Percentiles rank a stretch among this genome's conserved stretches.
Conservation (phyloP, 306 rosid genomes). For the Senna siamea region DNA sequence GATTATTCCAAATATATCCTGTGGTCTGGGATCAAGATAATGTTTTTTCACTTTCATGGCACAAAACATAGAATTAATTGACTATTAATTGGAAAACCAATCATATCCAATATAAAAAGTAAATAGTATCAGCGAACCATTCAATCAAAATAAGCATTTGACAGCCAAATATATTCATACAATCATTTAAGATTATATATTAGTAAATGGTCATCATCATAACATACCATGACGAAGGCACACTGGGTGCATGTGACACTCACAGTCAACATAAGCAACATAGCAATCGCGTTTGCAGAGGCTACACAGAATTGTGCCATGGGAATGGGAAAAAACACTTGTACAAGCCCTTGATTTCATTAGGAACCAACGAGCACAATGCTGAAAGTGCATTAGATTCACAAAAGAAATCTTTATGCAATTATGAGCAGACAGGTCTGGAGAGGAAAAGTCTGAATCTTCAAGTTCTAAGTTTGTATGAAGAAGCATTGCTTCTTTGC, state of each 20-base stretch:
- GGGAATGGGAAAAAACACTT: conserved; percentile 55
- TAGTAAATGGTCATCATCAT: conserved; percentile 13
- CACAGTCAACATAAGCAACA: conserved; percentile 72
- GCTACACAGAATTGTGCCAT: conserved; percentile 83
- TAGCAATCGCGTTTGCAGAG: conserved; percentile 93
- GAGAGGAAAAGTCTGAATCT: conserved; percentile 62
- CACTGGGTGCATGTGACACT: conserved; percentile 73
- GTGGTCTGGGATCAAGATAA: conserved; percentile 22
- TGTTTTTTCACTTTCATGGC: conserved; percentile 19
- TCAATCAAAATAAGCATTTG: conserved; percentile 26
- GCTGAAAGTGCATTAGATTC: conserved; percentile 83
- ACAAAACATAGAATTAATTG: conserved; percentile 11
- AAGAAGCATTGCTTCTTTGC: conserved; percentile 94
- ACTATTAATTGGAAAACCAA: conserved; percentile 11
- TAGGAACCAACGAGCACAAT: conserved; percentile 82
- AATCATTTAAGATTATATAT: background rate
- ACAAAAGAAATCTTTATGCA: conserved; percentile 68
- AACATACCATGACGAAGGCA: conserved; percentile 95
- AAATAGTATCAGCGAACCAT: conserved; percentile 15
- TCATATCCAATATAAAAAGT: conserved; percentile 1
- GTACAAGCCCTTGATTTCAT: conserved; percentile 68
- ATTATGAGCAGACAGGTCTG: conserved; percentile 55
- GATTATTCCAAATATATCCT: background rate
- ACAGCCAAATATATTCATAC: conserved; percentile 24
- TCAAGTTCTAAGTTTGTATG: conserved; percentile 64